Evolutionary conservation across 1,284 basidiomycete genomes (phyloP).

Genomic region (Agroathelia rolfsii): DNA sequence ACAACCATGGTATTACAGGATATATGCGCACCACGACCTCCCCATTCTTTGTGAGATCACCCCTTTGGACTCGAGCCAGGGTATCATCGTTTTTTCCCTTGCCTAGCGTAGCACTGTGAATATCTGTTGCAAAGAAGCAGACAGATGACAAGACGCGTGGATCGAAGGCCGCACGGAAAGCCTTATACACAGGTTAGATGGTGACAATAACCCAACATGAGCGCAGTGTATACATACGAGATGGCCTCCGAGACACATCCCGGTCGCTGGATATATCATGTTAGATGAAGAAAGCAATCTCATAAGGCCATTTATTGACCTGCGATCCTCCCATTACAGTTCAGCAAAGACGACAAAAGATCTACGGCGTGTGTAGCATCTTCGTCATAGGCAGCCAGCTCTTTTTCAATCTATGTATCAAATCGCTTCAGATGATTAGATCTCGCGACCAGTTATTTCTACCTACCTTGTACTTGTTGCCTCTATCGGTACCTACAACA

Average conservation of each 20-base stretch:
- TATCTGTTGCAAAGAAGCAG: slow-evolving; percentile 90
- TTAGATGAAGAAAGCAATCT: neutral
- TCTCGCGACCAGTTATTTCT: too few species aligned
- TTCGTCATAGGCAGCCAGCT: slow-evolving; percentile 78
- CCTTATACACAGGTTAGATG: slow-evolving; percentile 26
- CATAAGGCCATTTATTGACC: slow-evolving; percentile 30
- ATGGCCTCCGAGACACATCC: slow-evolving; percentile 82
- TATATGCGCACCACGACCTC: slow-evolving; percentile 63
- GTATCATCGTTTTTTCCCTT: slow-evolving; percentile 77
- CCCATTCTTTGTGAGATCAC: slow-evolving; percentile 67
- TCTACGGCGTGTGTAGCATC: slow-evolving; percentile 73
- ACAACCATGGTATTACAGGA: neutral
- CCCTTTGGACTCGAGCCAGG: slow-evolving; percentile 57
- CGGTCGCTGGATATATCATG: slow-evolving; percentile 46
- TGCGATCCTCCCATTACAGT: slow-evolving; percentile 85
- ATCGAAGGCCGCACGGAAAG: slow-evolving; percentile 74
- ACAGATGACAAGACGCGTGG: slow-evolving; percentile 73
- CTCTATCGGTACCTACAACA: slow-evolving; percentile 80
- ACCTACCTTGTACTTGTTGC: slow-evolving; percentile 78
- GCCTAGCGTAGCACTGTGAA: slow-evolving; percentile 80
- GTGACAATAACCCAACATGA: slow-evolving; percentile 1
- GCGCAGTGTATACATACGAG: slow-evolving; percentile 35
- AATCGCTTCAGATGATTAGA: too few species aligned
- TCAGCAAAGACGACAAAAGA: slow-evolving; percentile 58
- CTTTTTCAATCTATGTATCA: slow-evolving; percentile 79